Conservation (phyloP, 768 basidiomycete species). For the Auricularia sp. region DNA sequence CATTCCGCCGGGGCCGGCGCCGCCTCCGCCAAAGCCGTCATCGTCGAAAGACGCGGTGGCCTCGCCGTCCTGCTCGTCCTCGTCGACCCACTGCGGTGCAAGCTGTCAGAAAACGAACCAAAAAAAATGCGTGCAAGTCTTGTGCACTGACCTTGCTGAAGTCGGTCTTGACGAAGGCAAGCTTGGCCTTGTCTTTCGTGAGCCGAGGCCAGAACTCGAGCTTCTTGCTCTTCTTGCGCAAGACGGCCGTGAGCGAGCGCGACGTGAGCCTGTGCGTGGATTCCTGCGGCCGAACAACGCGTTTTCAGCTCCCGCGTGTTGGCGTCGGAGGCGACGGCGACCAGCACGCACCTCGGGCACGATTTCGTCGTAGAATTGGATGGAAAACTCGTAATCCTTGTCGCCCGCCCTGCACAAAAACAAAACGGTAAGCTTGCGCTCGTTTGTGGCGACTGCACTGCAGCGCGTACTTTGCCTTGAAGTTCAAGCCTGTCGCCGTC, state of each 20-base stretch:
- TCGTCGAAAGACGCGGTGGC: conserved; percentile 36
- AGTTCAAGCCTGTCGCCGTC: conserved; percentile 44
- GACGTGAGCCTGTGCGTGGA: conserved; percentile 51
- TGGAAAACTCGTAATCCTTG: conserved; percentile 61
- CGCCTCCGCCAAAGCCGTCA: conserved; percentile 21
- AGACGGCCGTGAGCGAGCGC: conserved; percentile 53
- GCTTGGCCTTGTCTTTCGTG: conserved; percentile 77
- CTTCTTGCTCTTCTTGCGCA: conserved; percentile 72
- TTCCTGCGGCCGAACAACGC: conserved; percentile 26
- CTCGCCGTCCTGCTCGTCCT: conserved; percentile 85
- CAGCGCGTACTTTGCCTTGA: conserved; percentile 52
- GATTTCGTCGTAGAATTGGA: conserved; percentile 70
- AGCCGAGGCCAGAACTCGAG: conserved; percentile 87
- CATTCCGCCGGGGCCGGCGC: conserved; percentile 31
- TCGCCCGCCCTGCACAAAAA: conserved; percentile 25
- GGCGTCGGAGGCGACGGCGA: not conserved
- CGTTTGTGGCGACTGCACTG: conserved; percentile 3
- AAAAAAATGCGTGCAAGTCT: conserved; percentile 2
- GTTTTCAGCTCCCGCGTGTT: conserved; percentile 4
- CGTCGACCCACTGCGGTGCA: conserved; percentile 66
- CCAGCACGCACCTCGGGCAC: conserved; percentile 54
- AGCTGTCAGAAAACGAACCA: not conserved
- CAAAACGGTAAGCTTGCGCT: conserved; percentile 13
- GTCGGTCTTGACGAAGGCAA: conserved; percentile 84
- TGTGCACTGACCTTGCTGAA: conserved; percentile 53